These are phyloP conservation scores for Kodamaea jinghongensis DNA, from an alignment of 805 yeast species.

Conservation along the genomic window DNA sequence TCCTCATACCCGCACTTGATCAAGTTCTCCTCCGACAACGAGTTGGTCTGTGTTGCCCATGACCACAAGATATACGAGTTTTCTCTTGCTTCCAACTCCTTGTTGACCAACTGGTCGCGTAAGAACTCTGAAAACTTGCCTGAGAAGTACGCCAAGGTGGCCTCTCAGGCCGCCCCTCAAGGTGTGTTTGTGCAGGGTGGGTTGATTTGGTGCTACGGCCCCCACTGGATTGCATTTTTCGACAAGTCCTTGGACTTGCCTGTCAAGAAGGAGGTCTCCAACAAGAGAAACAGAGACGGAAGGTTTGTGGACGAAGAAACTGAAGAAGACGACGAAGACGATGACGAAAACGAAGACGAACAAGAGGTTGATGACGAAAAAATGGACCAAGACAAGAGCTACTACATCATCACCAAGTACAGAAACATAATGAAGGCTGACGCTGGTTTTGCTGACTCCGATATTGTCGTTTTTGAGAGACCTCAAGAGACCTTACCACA, in stretches of 20 bases:
- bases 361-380: constrained; percentile 11
- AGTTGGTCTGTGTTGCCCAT: constrained; percentile 63
- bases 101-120: constrained; percentile 76
- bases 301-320: constrained; percentile 32
- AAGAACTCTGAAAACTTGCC: constrained; percentile 76
- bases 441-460: constrained; percentile 40
- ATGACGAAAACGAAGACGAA: constrained; percentile 25
- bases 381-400: constrained; percentile 38
- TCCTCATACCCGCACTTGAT: constrained; percentile 60
- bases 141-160: constrained; percentile 44
- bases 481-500: constrained; percentile 58
- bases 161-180: constrained; percentile 62
- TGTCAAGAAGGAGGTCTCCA: constrained; percentile 28
- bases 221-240: constrained; percentile 74
- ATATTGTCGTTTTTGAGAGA: constrained; percentile 69
- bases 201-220: constrained; percentile 83
- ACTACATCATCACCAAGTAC: constrained; percentile 76
- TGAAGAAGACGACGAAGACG: constrained; percentile 25
- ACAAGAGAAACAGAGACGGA: constrained; percentile 47
- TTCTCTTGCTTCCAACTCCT: constrained; percentile 28
- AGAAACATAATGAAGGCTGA: constrained; percentile 67
- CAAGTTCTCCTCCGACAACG: constrained; percentile 48
- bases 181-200: constrained; percentile 60
- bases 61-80: constrained; percentile 78
- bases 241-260: constrained; percentile 63